A percentile compares a stretch with the other conserved stretches of the same genome.
Conservation (phyloP, 2,329 filamentous ascomycete genomes). For the Arthrobotrys megalospora region DNA sequence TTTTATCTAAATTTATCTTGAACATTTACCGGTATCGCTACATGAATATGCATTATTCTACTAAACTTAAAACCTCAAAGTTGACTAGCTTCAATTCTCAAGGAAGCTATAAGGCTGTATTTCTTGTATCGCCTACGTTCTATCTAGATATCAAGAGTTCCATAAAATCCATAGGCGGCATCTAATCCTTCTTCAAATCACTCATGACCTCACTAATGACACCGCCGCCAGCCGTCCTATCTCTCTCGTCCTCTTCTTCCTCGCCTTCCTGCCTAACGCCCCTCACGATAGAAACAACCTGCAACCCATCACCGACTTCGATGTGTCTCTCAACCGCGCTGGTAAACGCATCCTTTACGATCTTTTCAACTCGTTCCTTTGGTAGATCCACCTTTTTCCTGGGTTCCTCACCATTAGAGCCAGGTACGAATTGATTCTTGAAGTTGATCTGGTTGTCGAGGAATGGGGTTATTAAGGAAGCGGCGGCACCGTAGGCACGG, state of each 20-base stretch:
- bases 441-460: slow-evolving; percentile 96
- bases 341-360: slow-evolving; percentile 98
- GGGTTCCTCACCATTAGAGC: slow-evolving; percentile 79
- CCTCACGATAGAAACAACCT: slow-evolving; percentile 90
- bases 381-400: slow-evolving; percentile 76
- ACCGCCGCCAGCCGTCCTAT: slow-evolving; percentile 46
- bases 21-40: neutral
- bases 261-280: slow-evolving; percentile 33
- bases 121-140: slow-evolving; percentile 6
- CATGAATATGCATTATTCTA: neutral
- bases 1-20: neutral
- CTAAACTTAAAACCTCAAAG: neutral
- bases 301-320: slow-evolving; percentile 95
- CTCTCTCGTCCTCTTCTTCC: slow-evolving; percentile 46
- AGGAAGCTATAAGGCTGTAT: neutral
- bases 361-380: slow-evolving; percentile 80
- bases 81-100: neutral
- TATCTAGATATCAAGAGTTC: neutral
- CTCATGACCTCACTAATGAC: slow-evolving; percentile 53
- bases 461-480: slow-evolving; percentile 98
- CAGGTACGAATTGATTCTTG: slow-evolving; percentile 97
- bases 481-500: slow-evolving; percentile 90
- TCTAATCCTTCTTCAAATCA: slow-evolving; percentile 57
- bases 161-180: neutral
- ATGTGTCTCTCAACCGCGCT: slow-evolving; percentile 99